These are phyloP conservation scores for Diaporthe vexans DNA, from an alignment of 2,329 filamentous ascomycete species.

Conservation along the genomic window DNA sequence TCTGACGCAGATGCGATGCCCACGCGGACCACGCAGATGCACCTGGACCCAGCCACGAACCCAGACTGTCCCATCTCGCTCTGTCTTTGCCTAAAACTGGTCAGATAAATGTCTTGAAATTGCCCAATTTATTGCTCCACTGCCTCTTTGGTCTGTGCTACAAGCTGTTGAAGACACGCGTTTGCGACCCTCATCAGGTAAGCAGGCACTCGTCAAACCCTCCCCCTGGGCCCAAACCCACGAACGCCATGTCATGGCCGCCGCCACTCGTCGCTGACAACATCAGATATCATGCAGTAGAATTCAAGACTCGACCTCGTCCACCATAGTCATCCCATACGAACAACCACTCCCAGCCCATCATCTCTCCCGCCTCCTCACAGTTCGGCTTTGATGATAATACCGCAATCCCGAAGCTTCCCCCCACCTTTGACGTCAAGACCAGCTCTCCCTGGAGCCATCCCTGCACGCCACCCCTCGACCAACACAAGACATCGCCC, in stretches of 20 bases:
- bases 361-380: background rate
- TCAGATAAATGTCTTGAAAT: constrained; percentile 34
- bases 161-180: constrained; percentile 18
- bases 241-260: constrained; percentile 8
- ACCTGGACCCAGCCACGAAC: background rate
- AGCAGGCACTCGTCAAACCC: constrained; percentile 6
- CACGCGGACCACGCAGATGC: constrained; percentile 4
- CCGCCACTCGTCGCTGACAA: constrained; percentile 4
- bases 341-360: background rate
- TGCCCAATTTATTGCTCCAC: constrained; percentile 33
- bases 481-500: constrained; percentile 17
- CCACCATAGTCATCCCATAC: background rate
- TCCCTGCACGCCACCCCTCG: constrained; percentile 25
- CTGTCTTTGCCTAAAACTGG: constrained; percentile 34
- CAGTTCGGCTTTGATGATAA: constrained; percentile 27
- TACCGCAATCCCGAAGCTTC: constrained; percentile 26
- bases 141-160: constrained; percentile 27
- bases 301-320: constrained; percentile 2
- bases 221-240: background rate
- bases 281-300: constrained; percentile 22
- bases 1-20: constrained; percentile 24
- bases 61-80: constrained; percentile 26
- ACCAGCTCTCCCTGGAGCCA: constrained; percentile 20
- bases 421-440: constrained; percentile 38
- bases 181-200: constrained; percentile 16